Evolutionary conservation across 805 yeast species (phyloP).

Genomic region (Candida multigemmis): DNA sequence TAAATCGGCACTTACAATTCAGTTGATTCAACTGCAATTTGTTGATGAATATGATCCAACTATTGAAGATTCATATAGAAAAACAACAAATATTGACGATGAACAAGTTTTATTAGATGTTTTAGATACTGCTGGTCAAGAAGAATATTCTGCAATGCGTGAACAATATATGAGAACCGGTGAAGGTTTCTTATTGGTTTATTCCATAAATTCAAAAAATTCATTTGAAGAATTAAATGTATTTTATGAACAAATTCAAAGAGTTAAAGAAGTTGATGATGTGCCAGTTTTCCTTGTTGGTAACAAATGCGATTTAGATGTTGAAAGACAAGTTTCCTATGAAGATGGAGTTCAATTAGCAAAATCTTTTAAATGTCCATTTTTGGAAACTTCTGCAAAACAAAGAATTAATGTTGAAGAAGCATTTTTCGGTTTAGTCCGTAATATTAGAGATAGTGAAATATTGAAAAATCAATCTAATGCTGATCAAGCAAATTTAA

Average conservation of each 20-base stretch:
- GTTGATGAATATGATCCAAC: constrained; percentile 98
- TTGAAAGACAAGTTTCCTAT: constrained; percentile 62
- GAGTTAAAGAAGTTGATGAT: constrained; percentile 66
- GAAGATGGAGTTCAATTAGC: constrained; percentile 62
- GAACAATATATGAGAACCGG: constrained; percentile 96
- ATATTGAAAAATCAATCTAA: constrained; percentile 2
- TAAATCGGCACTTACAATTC: constrained; percentile 92
- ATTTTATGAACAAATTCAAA: constrained; percentile 67
- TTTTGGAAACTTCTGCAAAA: constrained; percentile 90
- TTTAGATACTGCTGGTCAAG: constrained; percentile 97
- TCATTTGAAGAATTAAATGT: constrained; percentile 79
- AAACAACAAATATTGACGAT: constrained; percentile 76
- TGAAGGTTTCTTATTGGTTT: constrained; percentile 85
- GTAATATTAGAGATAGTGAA: constrained; percentile 36
- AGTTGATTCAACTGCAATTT: constrained; percentile 88
- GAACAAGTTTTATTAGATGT: constrained; percentile 74
- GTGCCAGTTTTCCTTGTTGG: constrained; percentile 81
- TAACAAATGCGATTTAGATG: constrained; percentile 67
- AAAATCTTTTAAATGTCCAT: constrained; percentile 55
- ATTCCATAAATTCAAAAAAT: constrained; percentile 75
- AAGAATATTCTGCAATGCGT: constrained; percentile 77
- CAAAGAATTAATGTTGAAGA: constrained; percentile 84
- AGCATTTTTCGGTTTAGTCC: constrained; percentile 63
- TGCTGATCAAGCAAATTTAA: neutral
- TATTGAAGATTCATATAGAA: constrained; percentile 86